Percentiles rank a stretch among this genome's conserved stretches.
Conservation (phyloP, 345 rosid genomes). For the thale cress (Arabidopsis thaliana) region DNA sequence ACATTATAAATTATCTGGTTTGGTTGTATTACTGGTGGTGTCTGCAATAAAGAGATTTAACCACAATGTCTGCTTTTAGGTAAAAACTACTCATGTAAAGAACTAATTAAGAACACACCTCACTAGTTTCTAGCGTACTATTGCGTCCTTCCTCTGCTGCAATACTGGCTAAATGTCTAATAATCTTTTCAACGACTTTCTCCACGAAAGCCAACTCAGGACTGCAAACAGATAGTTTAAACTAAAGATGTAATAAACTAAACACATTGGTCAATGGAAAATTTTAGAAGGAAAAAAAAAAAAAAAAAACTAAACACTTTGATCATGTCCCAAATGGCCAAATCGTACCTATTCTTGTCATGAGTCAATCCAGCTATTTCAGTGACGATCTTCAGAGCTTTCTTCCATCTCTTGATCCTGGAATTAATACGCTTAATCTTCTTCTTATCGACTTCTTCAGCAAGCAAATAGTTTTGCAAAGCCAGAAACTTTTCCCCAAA, state of each 20-base stretch:
- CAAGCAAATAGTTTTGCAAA: background rate
- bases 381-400: background rate
- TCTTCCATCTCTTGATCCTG: conserved; percentile 8
- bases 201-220: background rate
- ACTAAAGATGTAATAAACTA: background rate
- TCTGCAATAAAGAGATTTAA: conserved; percentile 9
- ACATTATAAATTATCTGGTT: background rate
- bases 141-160: conserved; percentile 4
- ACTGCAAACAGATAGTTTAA: background rate
- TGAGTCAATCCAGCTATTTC: background rate
- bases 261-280: background rate
- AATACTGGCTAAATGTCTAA: background rate
- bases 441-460: background rate
- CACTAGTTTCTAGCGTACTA: background rate
- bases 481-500: background rate
- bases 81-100: background rate
- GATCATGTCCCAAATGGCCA: background rate
- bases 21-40: background rate
- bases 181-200: background rate
- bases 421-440: background rate
- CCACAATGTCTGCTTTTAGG: background rate
- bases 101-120: background rate
- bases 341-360: background rate
- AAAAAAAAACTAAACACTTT: background rate
- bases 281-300: too few species aligned